phyloP scores from a whole-genome alignment of 441 rosid genomes.

The Viola pubescens region DNA sequence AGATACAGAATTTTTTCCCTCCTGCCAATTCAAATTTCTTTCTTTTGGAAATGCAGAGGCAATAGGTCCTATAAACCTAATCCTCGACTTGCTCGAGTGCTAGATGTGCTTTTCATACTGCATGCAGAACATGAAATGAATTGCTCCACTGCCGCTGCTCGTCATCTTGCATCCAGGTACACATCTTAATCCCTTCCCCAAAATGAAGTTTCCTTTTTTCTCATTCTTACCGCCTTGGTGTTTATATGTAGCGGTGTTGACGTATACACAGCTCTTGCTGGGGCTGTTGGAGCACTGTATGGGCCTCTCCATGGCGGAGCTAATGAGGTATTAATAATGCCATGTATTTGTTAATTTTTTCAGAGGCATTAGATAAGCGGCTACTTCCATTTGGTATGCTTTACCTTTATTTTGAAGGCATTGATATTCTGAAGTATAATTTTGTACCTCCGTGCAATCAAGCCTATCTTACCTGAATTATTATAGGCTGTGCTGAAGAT shows the following conservation, averaged over 20 bases:
- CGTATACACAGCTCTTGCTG: slow-evolving; percentile 72
- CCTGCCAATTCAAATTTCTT: slow-evolving; percentile 11
- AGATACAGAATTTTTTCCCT: neutral
- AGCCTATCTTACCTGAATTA: slow-evolving; percentile 11
- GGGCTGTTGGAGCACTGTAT: slow-evolving; percentile 83
- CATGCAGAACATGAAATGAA: slow-evolving; percentile 99
- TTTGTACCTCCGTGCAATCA: neutral
- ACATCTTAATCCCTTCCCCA: slow-evolving; percentile 11
- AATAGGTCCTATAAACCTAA: slow-evolving; percentile 84
- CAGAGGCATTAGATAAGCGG: neutral
- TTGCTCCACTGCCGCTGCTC: slow-evolving; percentile 95
- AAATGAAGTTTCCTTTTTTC: slow-evolving; percentile 3
- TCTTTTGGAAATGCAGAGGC: slow-evolving; percentile 55
- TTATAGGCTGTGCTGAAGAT: slow-evolving; percentile 91
- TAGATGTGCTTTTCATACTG: slow-evolving; percentile 81
- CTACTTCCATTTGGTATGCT: neutral
- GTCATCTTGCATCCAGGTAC: slow-evolving; percentile 97
- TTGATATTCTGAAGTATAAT: neutral
- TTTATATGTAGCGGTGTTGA: slow-evolving; percentile 80
- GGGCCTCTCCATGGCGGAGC: slow-evolving; percentile 98
- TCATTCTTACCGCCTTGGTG: slow-evolving; percentile 1
- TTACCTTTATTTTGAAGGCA: neutral
- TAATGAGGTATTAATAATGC: slow-evolving; percentile 43
- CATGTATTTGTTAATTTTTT: neutral
- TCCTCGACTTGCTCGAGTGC: slow-evolving; percentile 81